phyloP scores from a whole-genome alignment of 2,329 filamentous ascomycete genomes.

The Pseudocercospora fijiensis region DNA sequence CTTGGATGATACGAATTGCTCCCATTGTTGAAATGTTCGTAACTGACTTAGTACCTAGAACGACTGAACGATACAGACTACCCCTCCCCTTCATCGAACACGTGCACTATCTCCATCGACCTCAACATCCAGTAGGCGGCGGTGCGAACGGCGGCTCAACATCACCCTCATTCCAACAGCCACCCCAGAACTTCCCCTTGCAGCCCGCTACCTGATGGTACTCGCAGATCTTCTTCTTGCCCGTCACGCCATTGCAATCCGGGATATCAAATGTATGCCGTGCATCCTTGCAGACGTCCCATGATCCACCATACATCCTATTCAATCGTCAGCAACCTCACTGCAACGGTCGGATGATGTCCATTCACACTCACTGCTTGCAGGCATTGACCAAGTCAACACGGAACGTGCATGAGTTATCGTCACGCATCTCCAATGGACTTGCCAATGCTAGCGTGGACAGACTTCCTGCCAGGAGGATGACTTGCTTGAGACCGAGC shows the following conservation, averaged over 20 bases:
- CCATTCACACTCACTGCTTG: constrained; percentile 1
- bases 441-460: background rate
- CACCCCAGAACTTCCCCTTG: constrained; percentile 11
- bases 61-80: too few relatives aligned
- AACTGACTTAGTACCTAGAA: too few relatives aligned
- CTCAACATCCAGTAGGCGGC: too few relatives aligned
- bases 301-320: constrained; percentile 17
- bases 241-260: constrained; percentile 11
- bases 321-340: background rate
- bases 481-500: background rate
- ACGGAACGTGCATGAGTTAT: background rate
- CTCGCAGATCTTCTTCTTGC: constrained; percentile 12
- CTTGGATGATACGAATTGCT: too few relatives aligned
- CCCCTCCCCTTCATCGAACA: too few relatives aligned
- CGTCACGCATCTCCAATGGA: background rate
- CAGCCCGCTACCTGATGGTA: constrained; percentile 8
- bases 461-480: background rate
- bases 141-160: background rate
- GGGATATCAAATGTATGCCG: constrained; percentile 9
- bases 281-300: constrained; percentile 12
- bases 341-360: background rate
- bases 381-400: constrained; percentile 12
- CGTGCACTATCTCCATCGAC: too few relatives aligned
- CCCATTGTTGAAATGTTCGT: too few relatives aligned
- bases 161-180: constrained; percentile 7